Evolutionary conservation across 371 early-diverging fungal species (phyloP).

Genomic region (Circinella minor): DNA sequence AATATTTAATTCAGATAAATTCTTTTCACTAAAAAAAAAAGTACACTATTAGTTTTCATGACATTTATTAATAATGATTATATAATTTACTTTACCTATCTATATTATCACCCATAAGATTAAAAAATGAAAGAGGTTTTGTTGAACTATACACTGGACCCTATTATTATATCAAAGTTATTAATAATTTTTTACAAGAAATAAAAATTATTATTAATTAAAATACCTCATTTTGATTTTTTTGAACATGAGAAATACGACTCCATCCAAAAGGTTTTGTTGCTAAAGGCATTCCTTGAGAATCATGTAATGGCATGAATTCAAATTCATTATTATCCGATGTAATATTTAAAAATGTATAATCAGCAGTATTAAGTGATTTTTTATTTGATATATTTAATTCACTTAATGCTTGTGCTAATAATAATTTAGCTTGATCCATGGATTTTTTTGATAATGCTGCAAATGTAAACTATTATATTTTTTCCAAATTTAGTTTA

Average conservation of each 20-base stretch:
- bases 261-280: slow-evolving; percentile 35
- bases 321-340: background rate
- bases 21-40: background rate
- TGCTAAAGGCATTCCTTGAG: slow-evolving; percentile 31
- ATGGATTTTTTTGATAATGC: slow-evolving; percentile 24
- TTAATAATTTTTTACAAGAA: too few species aligned
- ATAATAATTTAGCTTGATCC: slow-evolving; percentile 29
- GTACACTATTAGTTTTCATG: too few species aligned
- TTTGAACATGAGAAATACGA: slow-evolving; percentile 13
- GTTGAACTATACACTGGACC: background rate
- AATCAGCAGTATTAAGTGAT: slow-evolving; percentile 29
- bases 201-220: too few species aligned
- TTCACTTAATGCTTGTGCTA: slow-evolving; percentile 32
- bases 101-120: background rate
- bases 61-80: too few species aligned
- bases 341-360: slow-evolving; percentile 11
- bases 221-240: background rate
- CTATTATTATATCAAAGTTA: background rate
- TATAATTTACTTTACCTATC: too few species aligned
- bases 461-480: slow-evolving; percentile 29
- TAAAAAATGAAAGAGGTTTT: background rate
- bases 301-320: slow-evolving; percentile 38
- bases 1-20: slow-evolving; percentile 9
- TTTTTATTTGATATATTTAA: slow-evolving; percentile 23
- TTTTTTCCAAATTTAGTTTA: background rate